Evolutionary conservation across 345 rosid genomes (phyloP).

Genomic region (Clausena lansium): DNA sequence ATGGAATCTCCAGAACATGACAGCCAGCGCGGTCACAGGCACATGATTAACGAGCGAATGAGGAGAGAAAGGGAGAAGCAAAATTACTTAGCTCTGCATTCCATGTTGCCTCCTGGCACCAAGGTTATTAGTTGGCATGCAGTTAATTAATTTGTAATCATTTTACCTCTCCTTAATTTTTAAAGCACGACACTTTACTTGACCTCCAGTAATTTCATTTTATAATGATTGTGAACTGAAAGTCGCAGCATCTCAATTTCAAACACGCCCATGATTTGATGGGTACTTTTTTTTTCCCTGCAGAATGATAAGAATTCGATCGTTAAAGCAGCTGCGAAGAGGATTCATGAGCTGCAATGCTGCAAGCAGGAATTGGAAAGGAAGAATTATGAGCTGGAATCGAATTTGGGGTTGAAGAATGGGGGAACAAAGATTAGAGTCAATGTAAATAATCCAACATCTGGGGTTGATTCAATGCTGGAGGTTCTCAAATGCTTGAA

Average conservation of each 20-base stretch:
- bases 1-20: conserved; percentile 22
- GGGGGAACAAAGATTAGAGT: conserved; percentile 38
- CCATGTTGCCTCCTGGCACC: conserved; percentile 54
- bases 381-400: conserved; percentile 30
- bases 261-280: not conserved
- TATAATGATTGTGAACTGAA: too few relatives aligned
- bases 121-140: conserved; percentile 42
- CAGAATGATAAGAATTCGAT: conserved; percentile 67
- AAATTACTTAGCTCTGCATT: conserved; percentile 49
- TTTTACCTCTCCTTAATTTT: too few relatives aligned
- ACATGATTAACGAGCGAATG: conserved; percentile 64
- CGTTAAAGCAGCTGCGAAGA: conserved; percentile 35
- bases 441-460: conserved; percentile 39
- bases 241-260: too few relatives aligned
- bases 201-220: too few relatives aligned
- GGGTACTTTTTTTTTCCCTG: not conserved
- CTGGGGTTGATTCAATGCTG: conserved; percentile 58
- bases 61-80: conserved; percentile 67
- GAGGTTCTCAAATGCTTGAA: conserved; percentile 53
- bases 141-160: not conserved
- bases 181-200: too few relatives aligned
- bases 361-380: conserved; percentile 41
- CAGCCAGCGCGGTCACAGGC: conserved; percentile 38
- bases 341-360: conserved; percentile 41
- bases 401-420: conserved; percentile 14